Base-by-base conservation (phyloP, 345 rosid genomes). In the Corymbia maculata region DNA sequence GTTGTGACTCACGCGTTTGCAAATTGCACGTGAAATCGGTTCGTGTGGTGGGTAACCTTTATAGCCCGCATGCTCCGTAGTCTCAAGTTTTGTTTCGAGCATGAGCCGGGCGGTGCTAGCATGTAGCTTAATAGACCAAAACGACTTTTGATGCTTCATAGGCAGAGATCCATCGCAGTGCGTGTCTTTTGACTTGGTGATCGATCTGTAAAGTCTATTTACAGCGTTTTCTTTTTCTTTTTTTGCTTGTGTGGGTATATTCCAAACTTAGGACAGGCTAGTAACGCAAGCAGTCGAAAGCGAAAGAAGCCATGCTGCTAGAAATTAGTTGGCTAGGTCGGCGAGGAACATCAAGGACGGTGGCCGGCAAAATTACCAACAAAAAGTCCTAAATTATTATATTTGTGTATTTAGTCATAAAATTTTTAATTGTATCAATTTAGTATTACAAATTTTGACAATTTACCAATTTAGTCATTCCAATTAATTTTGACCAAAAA, bases 371-470 rank as follows among this genome's bases (percentile, higher is more conserved):
- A 64, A n/a, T 64, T 0, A 28, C 16, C 7, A n/a, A 64, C 13
- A 64, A 64, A n/a, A n/a, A 61, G 36, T 6, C 17, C 3, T 28
- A 28, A 64, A 4, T 1, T n/a, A 64, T 64, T n/a, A 3, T 28
- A 28, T 8, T 13, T 64, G 3, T 1, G 17, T 3, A 64, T 64
- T 64, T 4, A n/a, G 9, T 2, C 6, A 12, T 28, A 64, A 64
- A n/a, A 0, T 0, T n/a, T n/a, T n/a, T 12, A n/a, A 64, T 13
- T 64, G 4, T 64, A 0, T 3, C 4, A 2, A 64, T 28, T 59
- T 13, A n/a, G 36, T 64, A 2, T 13, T 3, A 64, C 13, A 64
- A 0, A 0, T 64, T 28, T 64, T 64, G 17, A n/a, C 19, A n/a
- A 64, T 28, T 1, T 59, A 6, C 14, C 13, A 59, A 59, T 59